phyloP scores from a whole-genome alignment of 768 basidiomycete genomes.

The Dacryopinax spathularia region DNA sequence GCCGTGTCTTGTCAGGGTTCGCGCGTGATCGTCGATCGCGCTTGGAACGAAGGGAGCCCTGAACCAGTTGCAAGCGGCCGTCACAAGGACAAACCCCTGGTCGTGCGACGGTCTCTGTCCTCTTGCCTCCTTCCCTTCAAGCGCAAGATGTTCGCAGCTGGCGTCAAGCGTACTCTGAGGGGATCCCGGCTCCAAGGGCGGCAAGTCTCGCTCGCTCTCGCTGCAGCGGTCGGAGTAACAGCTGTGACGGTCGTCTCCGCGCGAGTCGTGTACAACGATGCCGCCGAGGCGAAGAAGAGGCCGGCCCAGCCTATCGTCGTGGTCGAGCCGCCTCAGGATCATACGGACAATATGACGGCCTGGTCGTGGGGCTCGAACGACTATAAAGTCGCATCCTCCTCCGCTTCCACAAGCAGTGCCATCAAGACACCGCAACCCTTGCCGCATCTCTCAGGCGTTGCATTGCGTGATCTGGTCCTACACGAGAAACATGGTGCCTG shows the following conservation, averaged over 20 bases:
- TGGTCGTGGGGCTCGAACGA: not conserved
- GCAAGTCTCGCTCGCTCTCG: not conserved
- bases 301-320: not conserved
- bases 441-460: slow-evolving; percentile 49
- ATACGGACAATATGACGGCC: not conserved
- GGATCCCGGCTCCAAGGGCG: not conserved
- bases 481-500: slow-evolving; percentile 57
- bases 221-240: not conserved
- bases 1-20: too few relatives aligned
- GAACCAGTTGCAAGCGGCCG: too few relatives aligned
- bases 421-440: slow-evolving; percentile 39
- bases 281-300: not conserved
- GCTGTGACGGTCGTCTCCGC: not conserved
- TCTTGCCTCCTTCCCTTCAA: not conserved
- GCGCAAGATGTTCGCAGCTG: not conserved
- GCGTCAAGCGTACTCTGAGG: not conserved
- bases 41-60: too few relatives aligned
- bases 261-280: not conserved
- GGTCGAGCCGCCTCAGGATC: not conserved
- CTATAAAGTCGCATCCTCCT: not conserved
- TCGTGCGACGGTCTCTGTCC: too few relatives aligned
- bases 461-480: slow-evolving; percentile 57
- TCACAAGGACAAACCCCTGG: too few relatives aligned
- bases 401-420: slow-evolving; percentile 1
- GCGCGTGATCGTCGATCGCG: not conserved